Conservation (phyloP, 306 rosid genomes). For the Pterocarpus santalinus region DNA sequence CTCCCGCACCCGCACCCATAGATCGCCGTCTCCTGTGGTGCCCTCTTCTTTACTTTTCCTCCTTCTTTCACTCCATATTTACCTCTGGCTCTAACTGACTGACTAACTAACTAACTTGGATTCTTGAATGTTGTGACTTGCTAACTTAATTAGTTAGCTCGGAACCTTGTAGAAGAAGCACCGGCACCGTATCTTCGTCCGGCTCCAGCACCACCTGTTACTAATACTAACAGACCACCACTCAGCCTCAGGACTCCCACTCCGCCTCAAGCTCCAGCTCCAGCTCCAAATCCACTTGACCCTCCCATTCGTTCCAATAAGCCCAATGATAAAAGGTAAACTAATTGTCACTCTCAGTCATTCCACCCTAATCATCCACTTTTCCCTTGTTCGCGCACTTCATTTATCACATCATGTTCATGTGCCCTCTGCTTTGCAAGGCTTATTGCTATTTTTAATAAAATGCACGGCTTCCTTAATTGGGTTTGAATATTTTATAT, state of each 20-base stretch:
- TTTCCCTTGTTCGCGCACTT: background rate
- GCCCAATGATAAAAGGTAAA: conserved; percentile 68
- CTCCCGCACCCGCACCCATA: conserved; percentile 50
- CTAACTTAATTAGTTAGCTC: conserved; percentile 64
- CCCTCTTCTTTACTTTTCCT: conserved; percentile 36
- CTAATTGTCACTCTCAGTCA: background rate
- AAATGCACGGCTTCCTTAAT: background rate
- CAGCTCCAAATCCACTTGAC: conserved; percentile 70
- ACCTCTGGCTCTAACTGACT: background rate
- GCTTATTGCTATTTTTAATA: background rate
- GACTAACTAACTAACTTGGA: background rate
- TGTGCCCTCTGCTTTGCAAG: background rate
- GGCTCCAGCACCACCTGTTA: conserved; percentile 50
- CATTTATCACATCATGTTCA: background rate
- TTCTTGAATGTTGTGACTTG: background rate
- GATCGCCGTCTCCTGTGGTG: conserved; percentile 84
- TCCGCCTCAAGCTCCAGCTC: conserved; percentile 51
- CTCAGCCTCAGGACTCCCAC: conserved; percentile 57
- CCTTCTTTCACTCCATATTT: background rate
- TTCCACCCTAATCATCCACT: background rate
- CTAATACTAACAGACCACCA: conserved; percentile 45
- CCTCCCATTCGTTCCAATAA: conserved; percentile 59
- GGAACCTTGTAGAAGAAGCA: conserved; percentile 63
- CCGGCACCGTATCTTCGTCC: conserved; percentile 54
- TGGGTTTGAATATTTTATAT: conserved; percentile 21